Evolutionary conservation across 192 early-diverging fungal species (phyloP).

Genomic region (Umbelopsis vinacea): DNA sequence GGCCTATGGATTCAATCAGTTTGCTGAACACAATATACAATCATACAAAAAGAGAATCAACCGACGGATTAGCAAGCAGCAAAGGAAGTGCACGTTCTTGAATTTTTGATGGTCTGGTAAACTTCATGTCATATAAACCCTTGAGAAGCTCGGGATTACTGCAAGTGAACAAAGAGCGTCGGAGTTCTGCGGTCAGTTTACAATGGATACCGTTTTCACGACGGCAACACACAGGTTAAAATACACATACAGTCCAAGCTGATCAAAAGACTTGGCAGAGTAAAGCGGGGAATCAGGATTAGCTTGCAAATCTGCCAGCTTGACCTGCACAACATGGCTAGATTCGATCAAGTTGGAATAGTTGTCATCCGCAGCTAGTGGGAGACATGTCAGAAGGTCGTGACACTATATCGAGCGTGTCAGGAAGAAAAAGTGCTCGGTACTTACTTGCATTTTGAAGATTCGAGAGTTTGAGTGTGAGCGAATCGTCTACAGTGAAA

Average conservation of each 20-base stretch:
- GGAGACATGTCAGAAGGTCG: neutral
- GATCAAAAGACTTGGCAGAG: constrained; percentile 79
- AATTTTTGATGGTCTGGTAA: constrained; percentile 92
- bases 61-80: constrained; percentile 79
- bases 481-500: neutral
- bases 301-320: constrained; percentile 63
- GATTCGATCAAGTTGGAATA: constrained; percentile 44
- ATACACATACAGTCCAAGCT: constrained; percentile 68
- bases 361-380: neutral
- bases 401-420: neutral
- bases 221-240: neutral
- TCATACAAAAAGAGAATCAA: neutral
- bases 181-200: neutral
- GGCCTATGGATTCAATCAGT: constrained; percentile 51
- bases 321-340: constrained; percentile 55
- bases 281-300: constrained; percentile 79
- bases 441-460: neutral
- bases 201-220: neutral
- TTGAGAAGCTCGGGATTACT: constrained; percentile 83
- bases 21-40: neutral
- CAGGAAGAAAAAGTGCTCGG: neutral
- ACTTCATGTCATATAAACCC: constrained; percentile 94
- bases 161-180: neutral
- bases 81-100: constrained; percentile 94
- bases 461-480: constrained; percentile 4